phyloP scores from a whole-genome alignment of 768 basidiomycete genomes.

The Austroboletus eburneus region DNA sequence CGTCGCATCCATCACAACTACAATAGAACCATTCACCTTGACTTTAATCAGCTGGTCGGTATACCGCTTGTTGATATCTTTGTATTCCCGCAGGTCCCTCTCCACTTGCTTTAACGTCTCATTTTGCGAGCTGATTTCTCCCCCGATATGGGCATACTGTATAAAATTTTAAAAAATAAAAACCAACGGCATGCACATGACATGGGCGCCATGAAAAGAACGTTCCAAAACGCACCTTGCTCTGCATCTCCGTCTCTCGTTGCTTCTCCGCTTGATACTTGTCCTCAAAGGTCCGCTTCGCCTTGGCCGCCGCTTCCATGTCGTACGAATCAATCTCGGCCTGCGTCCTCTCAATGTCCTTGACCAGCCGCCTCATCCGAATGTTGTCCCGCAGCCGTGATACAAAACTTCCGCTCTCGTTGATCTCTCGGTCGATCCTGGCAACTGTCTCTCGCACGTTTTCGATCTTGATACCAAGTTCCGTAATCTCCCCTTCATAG shows the following conservation, averaged over 20 bases:
- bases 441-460: slow-evolving; percentile 42
- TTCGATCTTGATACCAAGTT: slow-evolving; percentile 39
- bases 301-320: slow-evolving; percentile 82
- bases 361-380: slow-evolving; percentile 62
- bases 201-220: slow-evolving; percentile 6
- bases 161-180: background rate
- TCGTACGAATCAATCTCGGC: slow-evolving; percentile 71
- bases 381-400: slow-evolving; percentile 81
- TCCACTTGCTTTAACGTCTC: slow-evolving; percentile 64
- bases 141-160: slow-evolving; percentile 77
- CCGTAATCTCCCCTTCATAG: slow-evolving; percentile 42
- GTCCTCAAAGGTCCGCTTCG: slow-evolving; percentile 79
- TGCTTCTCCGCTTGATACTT: slow-evolving; percentile 70
- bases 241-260: slow-evolving; percentile 67
- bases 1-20: background rate
- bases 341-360: slow-evolving; percentile 64
- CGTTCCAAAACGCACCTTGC: slow-evolving; percentile 43
- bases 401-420: slow-evolving; percentile 63
- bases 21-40: slow-evolving; percentile 54
- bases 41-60: slow-evolving; percentile 91
- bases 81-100: slow-evolving; percentile 77
- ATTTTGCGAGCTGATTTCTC: slow-evolving; percentile 73
- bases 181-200: too few species aligned
- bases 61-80: slow-evolving; percentile 80
- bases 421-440: slow-evolving; percentile 72